Percentiles rank a stretch among this genome's conserved stretches.
Conservation (phyloP, 164 flowering plant genomes). For the Cinnamomum chago region DNA sequence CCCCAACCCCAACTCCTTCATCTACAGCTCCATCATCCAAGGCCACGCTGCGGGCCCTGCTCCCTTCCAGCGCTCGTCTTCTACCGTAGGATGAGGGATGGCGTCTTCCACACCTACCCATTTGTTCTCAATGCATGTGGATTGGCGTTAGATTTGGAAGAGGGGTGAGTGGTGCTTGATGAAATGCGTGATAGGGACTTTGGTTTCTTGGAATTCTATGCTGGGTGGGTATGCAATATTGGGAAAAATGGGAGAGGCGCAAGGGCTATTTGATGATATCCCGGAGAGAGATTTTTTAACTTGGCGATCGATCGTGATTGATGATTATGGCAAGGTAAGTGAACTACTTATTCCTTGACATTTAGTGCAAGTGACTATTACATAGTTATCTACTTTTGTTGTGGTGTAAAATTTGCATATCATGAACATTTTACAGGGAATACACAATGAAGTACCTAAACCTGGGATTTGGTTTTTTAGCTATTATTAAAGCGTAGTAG, state of each 20-base stretch:
- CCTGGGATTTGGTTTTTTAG: constrained; percentile 20
- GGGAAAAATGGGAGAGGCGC: constrained; percentile 32
- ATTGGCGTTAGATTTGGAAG: constrained; percentile 1
- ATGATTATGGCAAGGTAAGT: constrained; percentile 25
- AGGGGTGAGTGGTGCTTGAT: constrained; percentile 31
- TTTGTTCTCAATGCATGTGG: constrained; percentile 31
- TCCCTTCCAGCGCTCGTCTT: constrained; percentile 15
- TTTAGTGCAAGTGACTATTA: too few relatives aligned
- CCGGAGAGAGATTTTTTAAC: constrained; percentile 26
- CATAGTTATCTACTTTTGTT: too few relatives aligned
- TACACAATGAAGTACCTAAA: too few relatives aligned
- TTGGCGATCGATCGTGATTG: constrained; percentile 41
- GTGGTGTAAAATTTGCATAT: too few relatives aligned
- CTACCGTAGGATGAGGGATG: constrained; percentile 21
- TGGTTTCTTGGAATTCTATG: constrained; percentile 36
- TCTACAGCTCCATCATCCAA: constrained; percentile 32
- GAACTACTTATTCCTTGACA: neutral
- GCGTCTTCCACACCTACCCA: constrained; percentile 28
- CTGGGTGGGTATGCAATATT: constrained; percentile 21
- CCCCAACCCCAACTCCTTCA: neutral
- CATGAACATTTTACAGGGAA: too few relatives aligned
- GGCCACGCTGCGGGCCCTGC: constrained; percentile 19
- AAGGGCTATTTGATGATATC: constrained; percentile 28
- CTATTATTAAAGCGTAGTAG: too few relatives aligned
- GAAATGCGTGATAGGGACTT: constrained; percentile 30